Evolutionary conservation across 1,139 yeast genomes (phyloP), one percentile per base, ranked within the genome.

Genomic region (Kazachstania sp.): DNA sequence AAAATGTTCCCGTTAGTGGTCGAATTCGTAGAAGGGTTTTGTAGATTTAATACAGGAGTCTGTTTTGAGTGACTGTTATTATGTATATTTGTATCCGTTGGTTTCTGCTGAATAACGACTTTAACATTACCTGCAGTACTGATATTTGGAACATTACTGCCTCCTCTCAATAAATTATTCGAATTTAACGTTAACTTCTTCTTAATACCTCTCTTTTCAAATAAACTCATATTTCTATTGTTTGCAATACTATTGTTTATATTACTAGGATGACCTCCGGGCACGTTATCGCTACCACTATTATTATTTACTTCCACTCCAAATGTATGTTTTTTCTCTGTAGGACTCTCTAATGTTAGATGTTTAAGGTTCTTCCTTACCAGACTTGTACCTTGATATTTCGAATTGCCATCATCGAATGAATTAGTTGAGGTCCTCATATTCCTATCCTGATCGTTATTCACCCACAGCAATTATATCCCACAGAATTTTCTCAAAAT

Each of bases 291-390:
- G 11, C 3, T 32, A 32, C 18, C 20, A 32, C 5, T 32, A 7
- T 15, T 32, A 5, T 15, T n/a, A 3, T 4, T n/a, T 11, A 6
- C 4, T 32, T 6, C 12, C 2, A 9, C 7, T 15, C 16, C 7
- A 4, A 18, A 32, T 32, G n/a, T 1, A 23, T 7, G 15, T 32
- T 7, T 7, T 30, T 30, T n/a, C 2, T 4, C 15, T 11, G 28
- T 30, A 7, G 39, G 16, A 15, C 15, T 32, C 4, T 66, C 68
- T 38, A 86, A 68, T 32, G 83, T 78, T 40, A 86, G 71, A 52
- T 84, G 75, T 63, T 87, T 87, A 62, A 84, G 71, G 63, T 87
- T 87, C 56, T 84, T 78, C 48, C 95, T 74, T 53, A 78, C 78
- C 51, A 86, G 66, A 4, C 92, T 74, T 60, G 79, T 83, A 37